Evolutionary conservation across 768 basidiomycete genomes (phyloP).

Genomic region (Naganishia vishniacii): DNA sequence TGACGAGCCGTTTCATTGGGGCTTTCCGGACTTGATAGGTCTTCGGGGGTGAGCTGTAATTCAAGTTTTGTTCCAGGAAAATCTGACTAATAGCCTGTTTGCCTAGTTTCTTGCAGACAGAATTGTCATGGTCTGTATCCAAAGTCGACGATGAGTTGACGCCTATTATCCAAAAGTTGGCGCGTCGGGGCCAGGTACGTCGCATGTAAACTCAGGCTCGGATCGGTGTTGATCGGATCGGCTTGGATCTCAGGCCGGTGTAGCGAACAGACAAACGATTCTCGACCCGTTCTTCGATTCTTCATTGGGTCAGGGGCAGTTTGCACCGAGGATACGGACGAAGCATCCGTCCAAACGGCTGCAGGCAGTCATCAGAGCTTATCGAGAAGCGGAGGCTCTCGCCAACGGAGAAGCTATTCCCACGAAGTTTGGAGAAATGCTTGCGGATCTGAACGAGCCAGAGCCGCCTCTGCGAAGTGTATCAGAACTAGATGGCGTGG

Average conservation of each 20-base stretch:
- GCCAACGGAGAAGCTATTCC: conserved; percentile 29
- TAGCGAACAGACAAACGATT: conserved; percentile 69
- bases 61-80: not conserved
- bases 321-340: conserved; percentile 71
- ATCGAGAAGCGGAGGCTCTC: conserved; percentile 44
- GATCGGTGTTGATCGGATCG: not conserved
- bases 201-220: not conserved
- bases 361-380: conserved; percentile 53
- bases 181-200: conserved; percentile 67
- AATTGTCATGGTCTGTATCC: conserved; percentile 70
- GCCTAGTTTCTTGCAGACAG: conserved; percentile 63
- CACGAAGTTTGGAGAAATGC: conserved; percentile 41
- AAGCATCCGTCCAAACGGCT: conserved; percentile 80
- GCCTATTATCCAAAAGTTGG: conserved; percentile 85
- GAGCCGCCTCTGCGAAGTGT: conserved; percentile 2
- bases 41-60: conserved; percentile 63
- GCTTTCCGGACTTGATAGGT: conserved; percentile 88
- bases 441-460: conserved; percentile 39
- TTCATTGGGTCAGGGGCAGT: conserved; percentile 61
- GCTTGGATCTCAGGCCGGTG: conserved; percentile 53
- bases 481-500: not conserved
- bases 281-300: conserved; percentile 71
- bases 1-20: conserved; percentile 94
- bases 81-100: conserved; percentile 31
- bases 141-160: conserved; percentile 88